phyloP scores from a whole-genome alignment of 2,329 filamentous ascomycete species.

The Cordyceps sp. region DNA sequence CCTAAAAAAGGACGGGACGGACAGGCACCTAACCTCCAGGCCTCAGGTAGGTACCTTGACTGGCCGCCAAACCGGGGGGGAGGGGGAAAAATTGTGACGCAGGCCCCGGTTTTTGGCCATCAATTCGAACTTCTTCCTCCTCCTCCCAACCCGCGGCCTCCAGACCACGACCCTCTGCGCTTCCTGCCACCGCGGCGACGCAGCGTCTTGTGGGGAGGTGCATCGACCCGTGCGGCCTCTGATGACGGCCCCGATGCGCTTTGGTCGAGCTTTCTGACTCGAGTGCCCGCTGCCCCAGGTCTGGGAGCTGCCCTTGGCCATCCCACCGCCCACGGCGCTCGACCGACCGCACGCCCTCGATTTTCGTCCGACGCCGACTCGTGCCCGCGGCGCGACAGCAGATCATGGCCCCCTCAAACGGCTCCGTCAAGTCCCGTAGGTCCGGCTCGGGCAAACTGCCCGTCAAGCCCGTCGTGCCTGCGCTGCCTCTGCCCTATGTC shows the following conservation, averaged over 20 bases:
- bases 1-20: too few relatives aligned
- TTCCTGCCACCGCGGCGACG: conserved; percentile 6
- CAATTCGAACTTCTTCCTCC: conserved; percentile 1
- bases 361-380: neutral
- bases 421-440: conserved; percentile 15
- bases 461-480: conserved; percentile 19
- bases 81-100: conserved; percentile 13
- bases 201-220: conserved; percentile 5
- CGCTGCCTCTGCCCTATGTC: conserved; percentile 20
- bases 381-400: neutral
- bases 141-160: neutral
- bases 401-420: conserved; percentile 17
- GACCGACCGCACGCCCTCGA: neutral
- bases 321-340: too few relatives aligned
- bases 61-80: neutral
- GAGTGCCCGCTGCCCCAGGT: too few relatives aligned
- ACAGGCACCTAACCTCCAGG: too few relatives aligned
- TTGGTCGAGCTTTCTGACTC: conserved; percentile 15
- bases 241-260: conserved; percentile 15
- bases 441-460: conserved; percentile 12
- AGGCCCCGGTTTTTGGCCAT: conserved; percentile 10
- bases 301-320: too few relatives aligned
- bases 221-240: conserved; percentile 8
- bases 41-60: neutral
- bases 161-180: conserved; percentile 1